Evolutionary conservation across 208 protist genomes (phyloP).

Genomic region (Strigomonas culicis): DNA sequence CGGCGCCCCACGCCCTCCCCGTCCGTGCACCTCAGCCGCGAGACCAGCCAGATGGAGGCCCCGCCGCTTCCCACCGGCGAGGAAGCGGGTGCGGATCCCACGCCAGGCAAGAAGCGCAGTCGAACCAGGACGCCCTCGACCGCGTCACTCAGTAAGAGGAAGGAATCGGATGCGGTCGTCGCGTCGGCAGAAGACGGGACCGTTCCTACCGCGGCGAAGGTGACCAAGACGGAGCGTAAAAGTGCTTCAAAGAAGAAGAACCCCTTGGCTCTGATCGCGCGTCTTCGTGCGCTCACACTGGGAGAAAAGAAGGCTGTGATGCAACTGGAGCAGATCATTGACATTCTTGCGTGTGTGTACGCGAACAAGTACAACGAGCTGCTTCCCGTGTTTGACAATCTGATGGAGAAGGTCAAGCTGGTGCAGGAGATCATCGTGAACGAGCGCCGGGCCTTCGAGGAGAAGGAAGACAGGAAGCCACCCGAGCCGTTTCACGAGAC

Average conservation of each 20-base stretch:
- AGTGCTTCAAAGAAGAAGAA: not conserved
- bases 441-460: conserved; percentile 43
- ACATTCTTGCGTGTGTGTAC: conserved; percentile 71
- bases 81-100: not conserved
- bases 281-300: conserved; percentile 45
- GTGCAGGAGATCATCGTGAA: conserved; percentile 53
- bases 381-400: conserved; percentile 60
- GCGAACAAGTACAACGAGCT: conserved; percentile 78
- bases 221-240: conserved; percentile 10
- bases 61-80: not conserved
- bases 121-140: conserved; percentile 4
- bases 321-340: conserved; percentile 58
- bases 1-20: not conserved
- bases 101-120: conserved; percentile 13
- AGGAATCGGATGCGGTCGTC: not conserved
- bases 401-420: conserved; percentile 34
- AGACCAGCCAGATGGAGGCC: not conserved
- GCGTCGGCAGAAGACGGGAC: not conserved
- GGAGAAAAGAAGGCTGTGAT: conserved; percentile 73
- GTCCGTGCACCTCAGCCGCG: not conserved
- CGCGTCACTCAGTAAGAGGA: not conserved
- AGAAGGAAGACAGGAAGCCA: conserved; percentile 38
- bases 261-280: conserved; percentile 31
- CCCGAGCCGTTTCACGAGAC: conserved; percentile 66
- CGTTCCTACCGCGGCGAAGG: conserved; percentile 6